phyloP scores from a whole-genome alignment of 768 basidiomycete species.

The Gautieria morchelliformis region DNA sequence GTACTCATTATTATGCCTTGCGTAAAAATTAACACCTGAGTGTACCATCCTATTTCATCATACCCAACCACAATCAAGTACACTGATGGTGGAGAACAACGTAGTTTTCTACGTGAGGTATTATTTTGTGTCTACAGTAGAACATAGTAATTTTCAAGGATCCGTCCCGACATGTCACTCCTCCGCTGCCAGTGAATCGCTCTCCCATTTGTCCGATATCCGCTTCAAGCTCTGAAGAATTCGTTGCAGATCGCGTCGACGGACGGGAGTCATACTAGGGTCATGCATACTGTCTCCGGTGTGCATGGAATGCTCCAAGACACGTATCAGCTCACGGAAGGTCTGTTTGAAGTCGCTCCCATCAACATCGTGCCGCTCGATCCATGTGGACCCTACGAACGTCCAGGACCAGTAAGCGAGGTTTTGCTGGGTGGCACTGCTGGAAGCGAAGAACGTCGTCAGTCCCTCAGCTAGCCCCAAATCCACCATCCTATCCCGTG shows the following conservation, averaged over 20 bases:
- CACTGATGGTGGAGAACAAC: too few relatives aligned
- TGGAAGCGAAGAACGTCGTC: not conserved
- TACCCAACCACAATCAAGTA: too few relatives aligned
- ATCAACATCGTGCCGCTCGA: not conserved
- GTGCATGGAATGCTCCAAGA: not conserved
- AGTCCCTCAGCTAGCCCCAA: not conserved
- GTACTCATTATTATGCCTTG: too few relatives aligned
- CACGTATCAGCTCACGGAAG: not conserved
- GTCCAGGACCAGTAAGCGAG: conserved; percentile 2
- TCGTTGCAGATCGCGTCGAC: conserved; percentile 3
- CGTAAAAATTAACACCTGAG: too few relatives aligned
- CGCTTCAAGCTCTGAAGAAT: not conserved
- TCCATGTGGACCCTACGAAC: not conserved
- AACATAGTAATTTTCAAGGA: not conserved
- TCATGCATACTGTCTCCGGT: not conserved
- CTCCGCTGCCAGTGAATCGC: not conserved
- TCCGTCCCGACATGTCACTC: not conserved
- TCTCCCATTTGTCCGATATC: not conserved
- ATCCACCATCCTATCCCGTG: not conserved
- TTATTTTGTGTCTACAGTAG: too few relatives aligned
- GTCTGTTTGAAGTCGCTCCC: not conserved
- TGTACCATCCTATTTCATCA: too few relatives aligned
- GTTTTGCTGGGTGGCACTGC: not conserved
- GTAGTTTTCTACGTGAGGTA: too few relatives aligned
- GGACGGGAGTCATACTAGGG: not conserved